Percentiles rank a stretch among this genome's conserved stretches.
Evolutionary conservation across 805 yeast species (phyloP).

Genomic region (Metschnikowia arizonensis): DNA sequence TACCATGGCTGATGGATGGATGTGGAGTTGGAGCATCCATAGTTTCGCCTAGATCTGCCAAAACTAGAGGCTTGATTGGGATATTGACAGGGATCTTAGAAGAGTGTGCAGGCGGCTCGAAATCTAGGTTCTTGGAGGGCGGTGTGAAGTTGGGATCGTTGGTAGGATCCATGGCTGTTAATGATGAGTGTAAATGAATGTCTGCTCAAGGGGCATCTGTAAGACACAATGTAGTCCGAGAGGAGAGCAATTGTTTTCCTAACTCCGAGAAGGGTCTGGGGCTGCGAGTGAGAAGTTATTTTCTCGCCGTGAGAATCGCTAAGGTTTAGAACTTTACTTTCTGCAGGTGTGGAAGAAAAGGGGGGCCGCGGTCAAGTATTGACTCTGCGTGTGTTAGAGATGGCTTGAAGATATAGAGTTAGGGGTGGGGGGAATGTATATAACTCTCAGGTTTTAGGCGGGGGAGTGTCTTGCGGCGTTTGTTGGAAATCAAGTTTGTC

Average conservation of each 20-base stretch:
- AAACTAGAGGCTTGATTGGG: constrained; percentile 66
- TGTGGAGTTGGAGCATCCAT: constrained; percentile 72
- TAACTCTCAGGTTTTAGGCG: too few relatives aligned
- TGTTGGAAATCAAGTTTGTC: background rate
- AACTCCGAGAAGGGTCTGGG: constrained; percentile 1
- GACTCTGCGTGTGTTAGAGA: too few relatives aligned
- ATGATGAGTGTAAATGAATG: background rate
- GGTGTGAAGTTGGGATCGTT: constrained; percentile 88
- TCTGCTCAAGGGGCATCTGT: background rate
- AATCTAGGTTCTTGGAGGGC: constrained; percentile 62
- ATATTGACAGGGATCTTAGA: constrained; percentile 65
- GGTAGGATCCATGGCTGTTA: constrained; percentile 78
- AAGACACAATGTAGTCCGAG: background rate
- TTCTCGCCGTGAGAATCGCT: constrained; percentile 1
- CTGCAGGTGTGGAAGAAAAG: background rate
- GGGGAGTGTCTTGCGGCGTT: too few relatives aligned
- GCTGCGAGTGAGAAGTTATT: background rate
- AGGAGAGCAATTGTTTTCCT: background rate
- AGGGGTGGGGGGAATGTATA: too few relatives aligned
- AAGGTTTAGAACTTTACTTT: background rate
- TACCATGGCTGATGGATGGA: constrained; percentile 25
- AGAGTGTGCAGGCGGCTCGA: constrained; percentile 63
- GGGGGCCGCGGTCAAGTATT: background rate
- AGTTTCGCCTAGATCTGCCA: constrained; percentile 68
- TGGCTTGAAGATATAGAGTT: too few relatives aligned